Percentiles rank a stretch among this genome's conserved stretches.
phyloP scores from a whole-genome alignment of 176 grass and related monocot species.

The Phoenix dactylifera region DNA sequence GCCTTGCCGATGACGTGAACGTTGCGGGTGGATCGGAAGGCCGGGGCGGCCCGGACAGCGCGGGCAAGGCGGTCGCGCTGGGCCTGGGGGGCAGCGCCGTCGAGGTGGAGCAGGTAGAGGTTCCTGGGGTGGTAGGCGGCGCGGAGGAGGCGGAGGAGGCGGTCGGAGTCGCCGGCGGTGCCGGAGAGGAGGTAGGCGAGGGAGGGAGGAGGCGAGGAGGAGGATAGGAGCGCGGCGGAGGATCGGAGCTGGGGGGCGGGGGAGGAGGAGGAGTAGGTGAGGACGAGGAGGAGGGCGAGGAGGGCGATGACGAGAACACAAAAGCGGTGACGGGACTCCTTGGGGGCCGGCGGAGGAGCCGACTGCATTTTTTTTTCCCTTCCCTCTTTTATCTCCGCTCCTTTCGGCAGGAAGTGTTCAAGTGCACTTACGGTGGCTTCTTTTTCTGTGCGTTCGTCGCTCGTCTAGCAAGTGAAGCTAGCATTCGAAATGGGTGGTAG shows the following conservation, averaged over 20 bases:
- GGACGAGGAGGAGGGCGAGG: conserved; percentile 46
- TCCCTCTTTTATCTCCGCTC: too few species aligned
- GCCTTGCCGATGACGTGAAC: conserved; percentile 77
- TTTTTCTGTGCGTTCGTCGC: too few species aligned
- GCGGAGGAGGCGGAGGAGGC: conserved; percentile 71
- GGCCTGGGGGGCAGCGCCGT: conserved; percentile 42
- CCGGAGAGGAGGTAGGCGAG: conserved; percentile 78
- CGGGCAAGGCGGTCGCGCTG: conserved; percentile 48
- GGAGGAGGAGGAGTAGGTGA: conserved; percentile 18
- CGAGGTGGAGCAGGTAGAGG: conserved; percentile 82
- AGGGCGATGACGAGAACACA: conserved; percentile 60
- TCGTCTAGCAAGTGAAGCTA: too few species aligned
- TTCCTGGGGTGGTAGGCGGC: conserved; percentile 77
- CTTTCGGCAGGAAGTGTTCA: too few species aligned
- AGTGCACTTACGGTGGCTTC: too few species aligned
- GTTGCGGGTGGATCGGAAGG: conserved; percentile 26
- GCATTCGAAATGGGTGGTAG: too few species aligned
- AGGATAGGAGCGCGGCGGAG: conserved; percentile 10
- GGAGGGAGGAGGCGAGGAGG: conserved; percentile 37
- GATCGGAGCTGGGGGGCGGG: conserved; percentile 18
- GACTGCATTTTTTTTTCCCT: too few species aligned
- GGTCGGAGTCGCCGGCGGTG: conserved; percentile 53
- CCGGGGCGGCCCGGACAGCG: conserved; percentile 11
- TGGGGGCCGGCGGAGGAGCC: conserved; percentile 31
- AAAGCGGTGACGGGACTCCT: conserved; percentile 61